Evolutionary conservation across 1,139 yeast genomes (phyloP).

Genomic region (Pichia norvegensis): DNA sequence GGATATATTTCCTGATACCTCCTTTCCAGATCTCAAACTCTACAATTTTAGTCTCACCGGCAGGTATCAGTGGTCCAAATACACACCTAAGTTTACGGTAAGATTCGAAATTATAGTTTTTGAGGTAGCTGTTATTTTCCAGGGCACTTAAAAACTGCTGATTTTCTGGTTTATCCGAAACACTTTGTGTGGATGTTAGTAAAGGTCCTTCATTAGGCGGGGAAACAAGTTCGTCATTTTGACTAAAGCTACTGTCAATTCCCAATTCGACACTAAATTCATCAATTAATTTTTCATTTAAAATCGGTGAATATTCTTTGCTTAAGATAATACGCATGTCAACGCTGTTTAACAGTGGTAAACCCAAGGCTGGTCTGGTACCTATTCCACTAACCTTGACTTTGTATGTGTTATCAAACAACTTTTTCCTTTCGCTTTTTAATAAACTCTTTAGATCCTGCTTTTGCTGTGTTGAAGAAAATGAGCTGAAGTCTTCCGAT

Average conservation of each 20-base stretch:
- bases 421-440: slow-evolving; percentile 20
- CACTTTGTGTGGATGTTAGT: slow-evolving; percentile 7
- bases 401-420: slow-evolving; percentile 24
- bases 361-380: slow-evolving; percentile 29
- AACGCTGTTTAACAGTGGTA: slow-evolving; percentile 24
- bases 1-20: slow-evolving; percentile 22
- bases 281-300: slow-evolving; percentile 25
- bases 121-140: slow-evolving; percentile 23
- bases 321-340: slow-evolving; percentile 28
- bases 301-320: slow-evolving; percentile 26
- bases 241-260: slow-evolving; percentile 18
- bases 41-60: slow-evolving; percentile 15
- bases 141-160: slow-evolving; percentile 18
- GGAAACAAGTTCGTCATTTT: slow-evolving; percentile 1
- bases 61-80: slow-evolving; percentile 23
- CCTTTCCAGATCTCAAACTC: slow-evolving; percentile 31
- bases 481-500: not conserved
- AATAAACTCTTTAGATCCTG: slow-evolving; percentile 16
- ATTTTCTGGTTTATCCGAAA: slow-evolving; percentile 3
- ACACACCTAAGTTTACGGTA: slow-evolving; percentile 24
- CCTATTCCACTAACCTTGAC: slow-evolving; percentile 23
- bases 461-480: not conserved
- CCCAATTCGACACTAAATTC: slow-evolving; percentile 28
- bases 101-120: slow-evolving; percentile 27
- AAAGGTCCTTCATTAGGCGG: not conserved